These are phyloP conservation scores for Coelastrella sp. DNA, from an alignment of 139 green algal genomes.

Conservation along the genomic window DNA sequence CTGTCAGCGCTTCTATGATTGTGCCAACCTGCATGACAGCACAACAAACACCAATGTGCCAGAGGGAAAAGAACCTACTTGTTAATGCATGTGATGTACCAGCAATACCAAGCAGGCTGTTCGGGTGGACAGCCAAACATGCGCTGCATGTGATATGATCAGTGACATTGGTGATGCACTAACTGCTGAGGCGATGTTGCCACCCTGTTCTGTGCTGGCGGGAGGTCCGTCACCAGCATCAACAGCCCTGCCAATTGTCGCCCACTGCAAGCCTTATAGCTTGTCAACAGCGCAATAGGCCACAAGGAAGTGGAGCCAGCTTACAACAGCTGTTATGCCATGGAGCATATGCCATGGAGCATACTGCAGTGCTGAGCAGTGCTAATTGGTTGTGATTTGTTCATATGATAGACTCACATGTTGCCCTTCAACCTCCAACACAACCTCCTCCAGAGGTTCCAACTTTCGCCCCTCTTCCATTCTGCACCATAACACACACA, in stretches of 20 bases:
- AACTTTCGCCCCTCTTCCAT: constrained; percentile 64
- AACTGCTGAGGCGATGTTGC: not conserved
- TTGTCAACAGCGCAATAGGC: not conserved
- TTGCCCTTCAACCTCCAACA: constrained; percentile 82
- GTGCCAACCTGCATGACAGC: constrained; percentile 57
- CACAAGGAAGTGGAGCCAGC: no score
- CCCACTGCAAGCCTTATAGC: not conserved
- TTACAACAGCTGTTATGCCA: not conserved
- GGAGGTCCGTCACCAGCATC: not conserved
- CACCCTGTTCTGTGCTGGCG: no score
- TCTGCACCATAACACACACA: not conserved
- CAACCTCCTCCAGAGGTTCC: constrained; percentile 92
- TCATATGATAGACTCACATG: constrained; percentile 30
- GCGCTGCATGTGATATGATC: no score
- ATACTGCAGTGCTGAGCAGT: not conserved
- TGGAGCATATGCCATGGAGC: not conserved
- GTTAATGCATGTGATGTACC: no score
- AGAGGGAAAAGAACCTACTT: no score
- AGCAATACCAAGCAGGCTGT: no score
- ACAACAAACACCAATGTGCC: no score
- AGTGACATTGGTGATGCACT: no score
- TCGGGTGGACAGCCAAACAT: no score
- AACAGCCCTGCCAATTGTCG: no score
- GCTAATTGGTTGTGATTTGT: not conserved
- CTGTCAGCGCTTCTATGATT: constrained; percentile 56